Base-by-base conservation (phyloP, 805 yeast genomes). In the Zygoascus flipseniorum region DNA sequence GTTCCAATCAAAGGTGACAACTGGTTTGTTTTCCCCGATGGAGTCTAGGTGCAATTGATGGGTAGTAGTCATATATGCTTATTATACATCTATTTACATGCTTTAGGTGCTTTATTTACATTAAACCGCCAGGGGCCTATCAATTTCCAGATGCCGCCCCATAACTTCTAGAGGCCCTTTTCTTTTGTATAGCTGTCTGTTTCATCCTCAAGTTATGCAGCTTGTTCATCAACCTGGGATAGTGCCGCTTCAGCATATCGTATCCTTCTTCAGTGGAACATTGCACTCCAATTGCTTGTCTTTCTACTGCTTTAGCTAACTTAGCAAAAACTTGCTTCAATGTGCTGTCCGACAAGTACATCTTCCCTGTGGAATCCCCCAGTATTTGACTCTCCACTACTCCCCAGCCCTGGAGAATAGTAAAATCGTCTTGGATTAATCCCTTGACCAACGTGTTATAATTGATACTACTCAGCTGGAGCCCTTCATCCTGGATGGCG, bases 1-100 rank as follows among this genome's bases (percentile, higher is more conserved):
- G 76, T 81, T 1, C 56, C 43, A 16, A 56, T 58, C 19, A 42
- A 47, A 4, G 52, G 44, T 5, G 47, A 46, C 10, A 26, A 26
- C 23, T 46, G 49, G 49, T 46, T 46, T 31, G 32, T 46, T 14
- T 18, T 46, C 18, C 47, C 47, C 26, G 44, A 42, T 35, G 39
- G 39, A 13, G 39, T 35, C 8, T 35, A 35, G 8, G 5, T n/a
- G 16, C 2, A 35, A 10, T 2, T 35, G 39, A 35, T 35, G 8
- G 16, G 5, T 5, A 35, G 4, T 5, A 3, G 9, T 35, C 8
- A 13, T 2, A 35, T 35, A n/a, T 35, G 16, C 39, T 13, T 13
- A 35, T 5, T 35, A 35, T 35, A 35, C 16, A n/a, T 35, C 8
- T 35, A 35, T 35, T 35, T 35, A 35, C 39, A 35, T 35, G 39